A percentile compares a stretch with the other conserved stretches of the same genome.
Conservation (phyloP, 1,139 yeast genomes). For the Debaryomyces fabryi region DNA sequence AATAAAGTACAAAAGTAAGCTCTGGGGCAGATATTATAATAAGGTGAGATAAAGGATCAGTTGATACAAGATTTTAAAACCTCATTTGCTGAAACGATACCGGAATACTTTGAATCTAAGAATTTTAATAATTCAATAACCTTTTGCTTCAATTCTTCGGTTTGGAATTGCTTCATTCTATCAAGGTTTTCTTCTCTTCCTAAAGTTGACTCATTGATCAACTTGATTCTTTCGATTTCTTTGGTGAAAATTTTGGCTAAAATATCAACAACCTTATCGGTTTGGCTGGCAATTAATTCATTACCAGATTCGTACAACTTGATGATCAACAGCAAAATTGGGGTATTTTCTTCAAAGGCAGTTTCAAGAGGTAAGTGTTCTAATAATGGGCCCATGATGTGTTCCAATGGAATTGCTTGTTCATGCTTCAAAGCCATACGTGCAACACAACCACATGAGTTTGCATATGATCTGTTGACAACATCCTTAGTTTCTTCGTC, state of each 20-base stretch:
- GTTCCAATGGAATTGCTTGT: conserved; percentile 75
- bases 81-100: conserved; percentile 59
- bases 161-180: conserved; percentile 75
- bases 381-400: conserved; percentile 75
- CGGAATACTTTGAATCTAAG: conserved; percentile 65
- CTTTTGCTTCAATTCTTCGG: conserved; percentile 62
- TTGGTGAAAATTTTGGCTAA: conserved; percentile 73
- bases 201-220: conserved; percentile 70
- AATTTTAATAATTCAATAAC: conserved; percentile 73
- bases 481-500: conserved; percentile 83
- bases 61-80: conserved; percentile 44
- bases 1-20: conserved; percentile 6
- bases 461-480: conserved; percentile 83
- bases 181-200: conserved; percentile 85
- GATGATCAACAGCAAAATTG: conserved; percentile 79
- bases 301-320: conserved; percentile 69
- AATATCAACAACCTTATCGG: conserved; percentile 66
- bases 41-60: conserved; percentile 8
- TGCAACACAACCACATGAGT: conserved; percentile 97
- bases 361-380: conserved; percentile 83
- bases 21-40: not conserved
- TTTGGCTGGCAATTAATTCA: conserved; percentile 55
- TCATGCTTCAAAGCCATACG: conserved; percentile 82
- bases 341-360: conserved; percentile 91
- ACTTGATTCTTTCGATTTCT: conserved; percentile 70